Evolutionary conservation across 176 grass and related monocot genomes (phyloP).

Genomic region (sorghum (Sorghum bicolor)): Sorghum_bicolor_NCBIv3 NC_012870.2:987501-988000

Average conservation of each 20-base stretch:
- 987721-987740: background rate
- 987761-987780: background rate
- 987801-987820: background rate
- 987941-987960: background rate
- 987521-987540: constrained; percentile 15
- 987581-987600: constrained; percentile 87
- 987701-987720: background rate
- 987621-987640: background rate
- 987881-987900: background rate
- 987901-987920: background rate
- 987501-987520: constrained; percentile 81
- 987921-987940: background rate
- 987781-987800: background rate
- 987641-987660: background rate
- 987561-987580: constrained; percentile 85
- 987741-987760: background rate
- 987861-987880: background rate
- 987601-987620: constrained; percentile 49
- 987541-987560: constrained; percentile 71
- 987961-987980: background rate
- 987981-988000: background rate
- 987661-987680: background rate
- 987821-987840: background rate
- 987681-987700: background rate
- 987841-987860: background rate